A percentile compares a stretch with the other conserved stretches of the same genome.
phyloP scores from a whole-genome alignment of 2,329 filamentous ascomycete species.

The Diplodia scrobiculata region DNA sequence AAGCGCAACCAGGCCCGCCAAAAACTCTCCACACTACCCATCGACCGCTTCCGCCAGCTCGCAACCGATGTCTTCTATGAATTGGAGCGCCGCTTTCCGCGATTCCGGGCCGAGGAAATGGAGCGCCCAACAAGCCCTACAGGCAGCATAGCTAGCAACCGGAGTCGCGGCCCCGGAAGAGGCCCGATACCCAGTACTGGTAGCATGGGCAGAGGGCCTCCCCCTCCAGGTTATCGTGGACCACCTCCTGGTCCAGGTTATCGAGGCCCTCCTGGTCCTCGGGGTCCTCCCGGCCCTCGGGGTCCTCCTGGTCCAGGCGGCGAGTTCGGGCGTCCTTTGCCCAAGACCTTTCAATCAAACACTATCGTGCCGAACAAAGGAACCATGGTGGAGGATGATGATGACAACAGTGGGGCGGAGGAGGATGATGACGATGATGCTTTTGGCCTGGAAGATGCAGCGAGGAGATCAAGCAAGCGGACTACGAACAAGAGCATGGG shows the following conservation, averaged over 20 bases:
- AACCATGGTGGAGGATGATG: constrained; percentile 94
- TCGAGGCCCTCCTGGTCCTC: constrained; percentile 33
- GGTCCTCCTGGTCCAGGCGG: constrained; percentile 51
- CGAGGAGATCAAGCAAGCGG: constrained; percentile 39
- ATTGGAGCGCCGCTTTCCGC: constrained; percentile 83
- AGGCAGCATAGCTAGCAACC: constrained; percentile 57
- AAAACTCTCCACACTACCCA: constrained; percentile 85
- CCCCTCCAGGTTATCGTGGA: constrained; percentile 26
- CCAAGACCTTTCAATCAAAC: constrained; percentile 90
- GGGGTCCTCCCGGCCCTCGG: constrained; percentile 26
- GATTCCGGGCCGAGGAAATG: constrained; percentile 71
- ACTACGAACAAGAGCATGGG: constrained; percentile 51
- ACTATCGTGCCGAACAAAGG: constrained; percentile 98
- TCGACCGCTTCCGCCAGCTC: constrained; percentile 83
- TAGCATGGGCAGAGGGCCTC: constrained; percentile 49
- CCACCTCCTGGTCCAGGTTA: constrained; percentile 28
- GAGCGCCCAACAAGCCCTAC: constrained; percentile 68
- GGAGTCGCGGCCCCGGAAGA: constrained; percentile 61
- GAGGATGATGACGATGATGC: constrained; percentile 59
- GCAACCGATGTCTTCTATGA: constrained; percentile 97
- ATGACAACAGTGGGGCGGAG: constrained; percentile 63
- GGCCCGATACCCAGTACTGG: constrained; percentile 56
- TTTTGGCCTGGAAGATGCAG: constrained; percentile 60
- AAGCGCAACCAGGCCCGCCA: constrained; percentile 98
- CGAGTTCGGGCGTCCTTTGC: constrained; percentile 73